A percentile compares a stretch with the other conserved stretches of the same genome.
Evolutionary conservation across 805 yeast genomes (phyloP).

Genomic region (Hanseniaspora valbyensis): DNA sequence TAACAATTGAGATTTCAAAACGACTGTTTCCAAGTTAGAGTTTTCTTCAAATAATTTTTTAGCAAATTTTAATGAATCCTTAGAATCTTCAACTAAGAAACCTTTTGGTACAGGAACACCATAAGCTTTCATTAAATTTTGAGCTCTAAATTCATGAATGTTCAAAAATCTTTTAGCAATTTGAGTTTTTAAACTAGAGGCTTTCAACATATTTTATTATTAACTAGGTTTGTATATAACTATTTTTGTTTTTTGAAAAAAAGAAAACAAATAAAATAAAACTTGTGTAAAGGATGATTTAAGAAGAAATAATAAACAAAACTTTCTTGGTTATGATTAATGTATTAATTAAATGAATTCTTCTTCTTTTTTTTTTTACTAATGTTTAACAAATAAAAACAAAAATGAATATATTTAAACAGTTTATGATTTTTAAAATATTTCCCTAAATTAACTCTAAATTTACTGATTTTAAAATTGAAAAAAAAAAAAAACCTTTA

Average conservation of each 20-base stretch:
- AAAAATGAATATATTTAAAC: too few relatives aligned
- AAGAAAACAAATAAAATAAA: too few relatives aligned
- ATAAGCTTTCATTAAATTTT: constrained; percentile 67
- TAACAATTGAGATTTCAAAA: constrained; percentile 94
- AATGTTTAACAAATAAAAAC: too few relatives aligned
- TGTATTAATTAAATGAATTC: too few relatives aligned
- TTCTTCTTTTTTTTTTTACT: too few relatives aligned
- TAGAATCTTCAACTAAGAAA: constrained; percentile 81
- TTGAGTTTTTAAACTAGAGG: not conserved
- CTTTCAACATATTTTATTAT: constrained; percentile 3
- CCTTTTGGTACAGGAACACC: constrained; percentile 90
- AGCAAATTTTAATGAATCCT: constrained; percentile 74
- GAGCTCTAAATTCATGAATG: constrained; percentile 92
- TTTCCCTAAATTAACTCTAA: not conserved
- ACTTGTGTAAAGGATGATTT: too few relatives aligned
- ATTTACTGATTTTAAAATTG: too few relatives aligned
- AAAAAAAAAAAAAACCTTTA: too few relatives aligned
- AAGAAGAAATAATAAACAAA: too few relatives aligned
- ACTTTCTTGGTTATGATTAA: too few relatives aligned
- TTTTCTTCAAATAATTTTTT: constrained; percentile 37
- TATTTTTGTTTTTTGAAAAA: not conserved
- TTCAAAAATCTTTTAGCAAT: constrained; percentile 57
- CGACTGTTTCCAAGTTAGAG: constrained; percentile 61
- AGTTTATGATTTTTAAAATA: too few relatives aligned
- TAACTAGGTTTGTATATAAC: not conserved